phyloP scores from a whole-genome alignment of 768 basidiomycete genomes.

The Lactarius evosmus region DNA sequence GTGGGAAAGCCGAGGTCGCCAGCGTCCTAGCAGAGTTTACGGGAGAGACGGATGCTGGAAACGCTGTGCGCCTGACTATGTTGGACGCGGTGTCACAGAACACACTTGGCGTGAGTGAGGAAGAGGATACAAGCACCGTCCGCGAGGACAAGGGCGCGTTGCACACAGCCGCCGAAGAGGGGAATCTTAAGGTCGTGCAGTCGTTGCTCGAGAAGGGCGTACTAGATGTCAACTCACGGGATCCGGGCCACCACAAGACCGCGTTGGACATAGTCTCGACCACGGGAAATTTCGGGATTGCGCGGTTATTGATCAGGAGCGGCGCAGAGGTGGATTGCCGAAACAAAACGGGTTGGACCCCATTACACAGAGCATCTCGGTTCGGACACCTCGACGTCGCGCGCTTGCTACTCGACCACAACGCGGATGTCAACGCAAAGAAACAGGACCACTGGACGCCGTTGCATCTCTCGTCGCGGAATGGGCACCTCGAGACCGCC shows the following conservation, averaged over 20 bases:
- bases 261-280: background rate
- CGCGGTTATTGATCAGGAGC: background rate
- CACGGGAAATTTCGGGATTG: conserved; percentile 4
- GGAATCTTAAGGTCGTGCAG: background rate
- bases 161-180: conserved; percentile 2
- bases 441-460: conserved; percentile 5
- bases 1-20: background rate
- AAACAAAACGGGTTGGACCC: background rate
- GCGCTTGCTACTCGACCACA: background rate
- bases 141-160: background rate
- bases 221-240: background rate
- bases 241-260: background rate
- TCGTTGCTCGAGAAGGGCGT: background rate
- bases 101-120: background rate
- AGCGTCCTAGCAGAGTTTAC: background rate
- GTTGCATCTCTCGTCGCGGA: conserved; percentile 4
- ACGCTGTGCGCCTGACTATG: background rate
- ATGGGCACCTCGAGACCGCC: conserved; percentile 1
- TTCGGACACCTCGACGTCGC: background rate
- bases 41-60: background rate
- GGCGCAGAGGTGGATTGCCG: conserved; percentile 4
- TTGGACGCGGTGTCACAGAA: background rate
- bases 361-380: conserved; percentile 5
- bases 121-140: background rate
- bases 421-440: conserved; percentile 10